These are phyloP conservation scores for Podaxis mareebaensis DNA, from an alignment of 768 basidiomycete genomes.

Conservation along the genomic window DNA sequence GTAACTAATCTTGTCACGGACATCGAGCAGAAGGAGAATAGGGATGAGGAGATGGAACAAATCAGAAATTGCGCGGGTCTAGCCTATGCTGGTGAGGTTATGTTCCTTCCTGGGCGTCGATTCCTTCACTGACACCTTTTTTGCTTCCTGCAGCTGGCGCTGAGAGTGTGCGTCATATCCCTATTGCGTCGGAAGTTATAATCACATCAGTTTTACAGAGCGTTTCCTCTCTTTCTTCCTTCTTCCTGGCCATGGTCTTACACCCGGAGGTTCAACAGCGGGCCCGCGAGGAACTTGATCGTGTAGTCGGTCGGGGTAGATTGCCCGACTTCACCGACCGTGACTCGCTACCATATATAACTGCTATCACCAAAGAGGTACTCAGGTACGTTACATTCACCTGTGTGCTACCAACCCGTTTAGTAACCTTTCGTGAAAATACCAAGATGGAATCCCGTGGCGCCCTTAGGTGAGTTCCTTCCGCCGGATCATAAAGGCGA, in stretches of 20 bases:
- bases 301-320: slow-evolving; percentile 29
- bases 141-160: slow-evolving; percentile 34
- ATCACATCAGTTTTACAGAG: slow-evolving; percentile 24
- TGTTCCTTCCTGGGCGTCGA: neutral
- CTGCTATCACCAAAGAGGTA: slow-evolving; percentile 41
- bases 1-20: slow-evolving; percentile 31
- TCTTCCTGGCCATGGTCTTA: slow-evolving; percentile 37
- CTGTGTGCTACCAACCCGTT: neutral
- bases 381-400: slow-evolving; percentile 27
- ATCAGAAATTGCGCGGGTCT: slow-evolving; percentile 38
- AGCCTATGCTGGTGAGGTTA: slow-evolving; percentile 35
- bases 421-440: neutral
- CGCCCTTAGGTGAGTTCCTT: slow-evolving; percentile 26
- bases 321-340: slow-evolving; percentile 31
- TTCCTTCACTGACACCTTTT: neutral
- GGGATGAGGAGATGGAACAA: slow-evolving; percentile 26
- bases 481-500: neutral
- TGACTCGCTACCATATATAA: slow-evolving; percentile 38
- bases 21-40: slow-evolving; percentile 24
- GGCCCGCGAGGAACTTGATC: slow-evolving; percentile 33
- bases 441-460: slow-evolving; percentile 32
- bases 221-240: slow-evolving; percentile 33
- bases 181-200: neutral
- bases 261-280: slow-evolving; percentile 34
- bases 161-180: slow-evolving; percentile 35